phyloP scores from a whole-genome alignment of 345 rosid species.

The Heritiera littoralis region DNA sequence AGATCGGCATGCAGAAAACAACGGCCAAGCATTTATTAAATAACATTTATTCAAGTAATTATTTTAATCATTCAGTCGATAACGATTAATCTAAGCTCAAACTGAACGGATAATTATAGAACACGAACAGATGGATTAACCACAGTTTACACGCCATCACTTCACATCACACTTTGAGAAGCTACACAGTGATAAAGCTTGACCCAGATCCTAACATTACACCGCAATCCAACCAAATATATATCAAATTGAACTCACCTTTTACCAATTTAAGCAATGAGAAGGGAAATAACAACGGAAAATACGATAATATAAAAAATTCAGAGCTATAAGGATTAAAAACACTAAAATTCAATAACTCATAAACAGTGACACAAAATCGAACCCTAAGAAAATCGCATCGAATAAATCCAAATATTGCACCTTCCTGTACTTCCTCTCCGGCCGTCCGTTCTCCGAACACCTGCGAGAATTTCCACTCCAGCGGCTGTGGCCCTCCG shows the following conservation, averaged over 20 bases:
- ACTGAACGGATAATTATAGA: background rate
- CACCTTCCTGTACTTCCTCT: slow-evolving; percentile 90
- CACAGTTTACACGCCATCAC: slow-evolving; percentile 1
- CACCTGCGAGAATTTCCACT: slow-evolving; percentile 95
- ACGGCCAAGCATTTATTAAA: background rate
- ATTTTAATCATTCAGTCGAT: background rate
- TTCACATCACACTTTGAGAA: slow-evolving; percentile 4
- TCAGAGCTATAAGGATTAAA: background rate
- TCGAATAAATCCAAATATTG: slow-evolving; percentile 17
- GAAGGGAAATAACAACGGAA: background rate
- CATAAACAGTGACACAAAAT: background rate
- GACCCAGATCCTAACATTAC: slow-evolving; percentile 10
- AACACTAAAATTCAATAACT: background rate
- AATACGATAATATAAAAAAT: background rate
- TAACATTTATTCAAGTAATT: background rate
- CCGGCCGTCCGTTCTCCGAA: slow-evolving; percentile 91
- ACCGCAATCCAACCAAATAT: background rate
- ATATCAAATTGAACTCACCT: slow-evolving; percentile 46
- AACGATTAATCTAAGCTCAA: background rate
- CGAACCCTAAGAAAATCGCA: slow-evolving; percentile 20
- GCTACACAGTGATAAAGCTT: background rate
- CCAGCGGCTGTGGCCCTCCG: slow-evolving; percentile 60
- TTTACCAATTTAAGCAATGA: slow-evolving; percentile 9
- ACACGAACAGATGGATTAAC: background rate
- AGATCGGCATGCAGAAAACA: background rate